These are phyloP conservation scores for Moricandia moricandioides DNA, from an alignment of 345 rosid species.

Conservation along the genomic window DNA sequence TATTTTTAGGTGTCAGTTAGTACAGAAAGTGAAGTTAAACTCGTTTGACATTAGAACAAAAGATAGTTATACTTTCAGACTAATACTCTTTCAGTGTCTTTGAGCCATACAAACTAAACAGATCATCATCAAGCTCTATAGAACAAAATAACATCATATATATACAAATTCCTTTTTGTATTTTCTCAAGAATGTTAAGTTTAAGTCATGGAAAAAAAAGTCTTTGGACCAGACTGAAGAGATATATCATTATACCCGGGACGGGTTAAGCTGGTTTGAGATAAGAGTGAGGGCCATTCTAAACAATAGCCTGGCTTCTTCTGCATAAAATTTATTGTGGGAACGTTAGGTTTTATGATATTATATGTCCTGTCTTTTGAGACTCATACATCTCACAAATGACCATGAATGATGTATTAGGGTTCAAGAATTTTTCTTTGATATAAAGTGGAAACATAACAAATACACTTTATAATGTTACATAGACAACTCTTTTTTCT, in stretches of 20 bases:
- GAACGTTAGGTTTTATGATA: conserved; percentile 18
- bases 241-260: conserved; percentile 15
- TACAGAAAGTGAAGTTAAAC: not conserved
- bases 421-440: not conserved
- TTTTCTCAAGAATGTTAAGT: not conserved
- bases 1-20: not conserved
- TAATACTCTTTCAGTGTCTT: not conserved
- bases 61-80: not conserved
- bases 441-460: not conserved
- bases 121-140: not conserved
- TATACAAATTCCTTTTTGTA: not conserved
- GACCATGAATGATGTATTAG: not conserved
- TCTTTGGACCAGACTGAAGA: conserved; percentile 17
- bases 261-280: conserved; percentile 25
- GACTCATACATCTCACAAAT: not conserved
- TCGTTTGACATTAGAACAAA: not conserved
- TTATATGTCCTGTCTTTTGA: conserved; percentile 3
- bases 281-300: conserved; percentile 32
- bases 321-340: conserved; percentile 27
- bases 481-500: not conserved
- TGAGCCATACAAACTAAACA: not conserved
- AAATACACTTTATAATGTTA: not conserved
- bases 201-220: not conserved
- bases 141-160: not conserved
- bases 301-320: conserved; percentile 26